Percentiles rank a stretch among this genome's conserved stretches.
These are phyloP conservation scores for Metschnikowia santaceciliae DNA, from an alignment of 805 yeast species.

Conservation along the genomic window DNA sequence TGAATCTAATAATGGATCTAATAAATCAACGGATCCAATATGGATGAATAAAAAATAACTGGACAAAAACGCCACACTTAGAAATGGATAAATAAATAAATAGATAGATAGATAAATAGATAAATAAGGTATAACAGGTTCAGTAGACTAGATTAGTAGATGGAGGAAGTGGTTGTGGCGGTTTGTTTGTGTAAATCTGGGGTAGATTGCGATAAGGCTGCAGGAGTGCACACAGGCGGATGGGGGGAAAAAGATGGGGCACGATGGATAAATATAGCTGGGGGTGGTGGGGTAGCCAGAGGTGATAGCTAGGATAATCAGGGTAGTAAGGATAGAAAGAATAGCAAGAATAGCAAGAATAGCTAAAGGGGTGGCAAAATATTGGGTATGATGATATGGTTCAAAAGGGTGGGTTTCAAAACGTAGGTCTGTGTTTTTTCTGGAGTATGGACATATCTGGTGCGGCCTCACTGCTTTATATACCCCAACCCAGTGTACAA, in stretches of 20 bases:
- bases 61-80: no score
- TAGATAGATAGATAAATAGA: background rate
- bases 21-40: no score
- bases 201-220: constrained; percentile 3
- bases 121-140: background rate
- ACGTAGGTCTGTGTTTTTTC: no score
- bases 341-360: background rate
- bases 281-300: background rate
- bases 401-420: no score
- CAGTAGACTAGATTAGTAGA: background rate
- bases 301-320: background rate
- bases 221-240: background rate
- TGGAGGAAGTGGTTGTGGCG: background rate
- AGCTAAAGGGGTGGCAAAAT: no score
- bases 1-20: no score
- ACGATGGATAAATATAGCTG: no score
- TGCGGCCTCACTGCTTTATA: background rate
- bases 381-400: no score
- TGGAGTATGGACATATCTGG: background rate
- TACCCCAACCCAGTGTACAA: background rate
- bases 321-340: background rate
- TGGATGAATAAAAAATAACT: no score
- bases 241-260: background rate
- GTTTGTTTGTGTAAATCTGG: background rate
- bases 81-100: no score